phyloP scores from a whole-genome alignment of 164 flowering plant species.

The Magnolia officinalis region DNA sequence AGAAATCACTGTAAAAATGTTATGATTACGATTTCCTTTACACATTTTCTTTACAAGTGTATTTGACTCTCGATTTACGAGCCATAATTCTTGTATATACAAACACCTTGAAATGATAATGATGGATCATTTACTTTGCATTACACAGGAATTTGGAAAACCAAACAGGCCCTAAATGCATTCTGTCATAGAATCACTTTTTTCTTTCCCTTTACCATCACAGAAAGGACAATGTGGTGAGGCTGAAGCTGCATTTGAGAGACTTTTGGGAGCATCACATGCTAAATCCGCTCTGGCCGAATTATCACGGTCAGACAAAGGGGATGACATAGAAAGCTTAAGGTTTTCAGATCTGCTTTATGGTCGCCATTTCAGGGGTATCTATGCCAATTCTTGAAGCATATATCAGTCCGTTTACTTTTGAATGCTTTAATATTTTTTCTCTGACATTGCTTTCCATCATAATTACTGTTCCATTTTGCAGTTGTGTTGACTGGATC shows the following conservation, averaged over 20 bases:
- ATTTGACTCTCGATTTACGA: too few species aligned
- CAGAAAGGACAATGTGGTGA: conserved; percentile 78
- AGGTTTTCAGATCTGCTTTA: conserved; percentile 61
- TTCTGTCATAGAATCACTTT: too few species aligned
- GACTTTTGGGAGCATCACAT: conserved; percentile 68
- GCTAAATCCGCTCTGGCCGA: conserved; percentile 73
- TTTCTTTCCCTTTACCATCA: background rate
- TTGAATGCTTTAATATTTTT: background rate
- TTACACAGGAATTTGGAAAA: background rate
- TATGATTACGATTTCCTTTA: too few species aligned
- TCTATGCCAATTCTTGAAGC: background rate
- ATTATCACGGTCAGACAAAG: conserved; percentile 64
- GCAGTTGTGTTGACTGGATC: conserved; percentile 97
- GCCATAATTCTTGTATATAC: too few species aligned
- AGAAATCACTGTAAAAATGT: too few species aligned
- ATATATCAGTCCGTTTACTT: background rate
- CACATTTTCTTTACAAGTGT: too few species aligned
- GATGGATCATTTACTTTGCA: background rate
- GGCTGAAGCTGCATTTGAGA: conserved; percentile 81
- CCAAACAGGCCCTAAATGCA: too few species aligned
- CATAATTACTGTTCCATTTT: conserved; percentile 38
- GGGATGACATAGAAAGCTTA: conserved; percentile 56
- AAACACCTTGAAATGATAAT: too few species aligned
- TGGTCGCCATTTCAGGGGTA: conserved; percentile 89
- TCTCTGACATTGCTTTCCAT: background rate